Percentiles rank a stretch among this genome's conserved stretches.
Evolutionary conservation across 495 filamentous ascomycete species (phyloP).

Genomic region (Penicillium canescens): DNA sequence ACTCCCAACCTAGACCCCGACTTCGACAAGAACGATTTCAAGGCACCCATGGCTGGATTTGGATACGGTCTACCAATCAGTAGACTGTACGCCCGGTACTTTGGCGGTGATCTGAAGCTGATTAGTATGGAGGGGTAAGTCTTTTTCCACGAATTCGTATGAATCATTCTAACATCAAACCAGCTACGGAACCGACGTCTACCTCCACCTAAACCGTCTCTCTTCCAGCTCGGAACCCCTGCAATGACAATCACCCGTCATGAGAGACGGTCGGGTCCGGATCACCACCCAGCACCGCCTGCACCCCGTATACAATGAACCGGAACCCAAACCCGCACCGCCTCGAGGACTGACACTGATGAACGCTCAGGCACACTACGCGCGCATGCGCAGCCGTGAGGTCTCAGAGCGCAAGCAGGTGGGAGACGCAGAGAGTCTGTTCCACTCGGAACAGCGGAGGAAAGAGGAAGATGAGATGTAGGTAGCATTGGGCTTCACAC

Average conservation of each 20-base stretch:
- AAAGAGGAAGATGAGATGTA: conserved; percentile 23
- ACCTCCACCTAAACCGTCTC: conserved; percentile 93
- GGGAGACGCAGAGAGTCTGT: conserved; percentile 72
- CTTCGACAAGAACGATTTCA: conserved; percentile 99
- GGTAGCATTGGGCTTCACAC: neutral
- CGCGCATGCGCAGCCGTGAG: conserved; percentile 60
- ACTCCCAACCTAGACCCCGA: conserved; percentile 94
- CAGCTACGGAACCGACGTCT: conserved; percentile 97
- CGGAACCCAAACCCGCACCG: conserved; percentile 35
- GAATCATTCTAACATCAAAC: conserved; percentile 5
- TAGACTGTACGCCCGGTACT: conserved; percentile 92
- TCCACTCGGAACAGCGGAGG: conserved; percentile 32
- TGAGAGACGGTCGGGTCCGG: conserved; percentile 68
- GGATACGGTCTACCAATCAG: conserved; percentile 95
- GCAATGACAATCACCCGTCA: conserved; percentile 98
- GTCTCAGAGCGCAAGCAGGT: conserved; percentile 85
- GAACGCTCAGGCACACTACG: conserved; percentile 56
- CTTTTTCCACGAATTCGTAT: neutral
- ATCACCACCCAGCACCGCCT: conserved; percentile 48
- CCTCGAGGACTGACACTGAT: conserved; percentile 88
- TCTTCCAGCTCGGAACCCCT: conserved; percentile 94
- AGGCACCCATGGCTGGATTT: conserved; percentile 98
- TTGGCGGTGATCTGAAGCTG: conserved; percentile 93
- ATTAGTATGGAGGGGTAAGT: conserved; percentile 99
- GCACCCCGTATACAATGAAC: conserved; percentile 41